Evolutionary conservation across 1,284 basidiomycete species (phyloP), one percentile per base, ranked within the genome.

Genomic region (Sphaerobolus stellatus): DNA sequence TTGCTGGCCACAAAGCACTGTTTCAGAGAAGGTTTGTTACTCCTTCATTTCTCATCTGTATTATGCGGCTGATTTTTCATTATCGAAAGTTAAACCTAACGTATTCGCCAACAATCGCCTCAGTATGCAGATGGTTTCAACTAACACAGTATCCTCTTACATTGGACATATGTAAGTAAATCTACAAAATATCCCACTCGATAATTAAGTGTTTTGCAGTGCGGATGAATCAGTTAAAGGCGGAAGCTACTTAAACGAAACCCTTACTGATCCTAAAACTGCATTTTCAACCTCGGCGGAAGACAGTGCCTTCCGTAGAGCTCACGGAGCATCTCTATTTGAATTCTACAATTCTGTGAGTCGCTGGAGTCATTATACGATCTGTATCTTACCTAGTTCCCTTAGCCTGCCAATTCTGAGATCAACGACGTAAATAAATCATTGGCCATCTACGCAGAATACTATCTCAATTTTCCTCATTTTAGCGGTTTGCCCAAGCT

Each of bases 81-180:
- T 27, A 6, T 2, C 34, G 34, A 40, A 30, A 66, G 64, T 66
- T 3, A 43, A 57, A 20, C 59, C 57, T 22, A 59, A 69, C 54
- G 63, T 68, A 0, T 75, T 71, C 56, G 68, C 68, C 3, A 71
- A 72, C 46, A 74, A 72, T 47, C 66, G 68, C 5, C 55, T 72
- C 9, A 69, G 68, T 38, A 46, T 60, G 5, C 48, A 53, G 29
- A 57, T 66, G 6, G 43, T 69, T 3, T 67, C 67, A 7, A 57
- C 56, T 1, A 65, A 68, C 38, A 64, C 64, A 2, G 13, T 64
- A 6, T 62, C 58, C 20, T 56, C 57, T 22, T 54, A 68, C 11
- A 56, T 65, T 54, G 58, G 62, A 28, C 47, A 67, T 58, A 34
- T 49, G 66, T 61, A 60, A 46, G 40, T 43, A 6, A 43, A 7